Base-by-base conservation (phyloP, 371 early-diverging fungal genomes). In the Saksenaea oblongispora region DNA sequence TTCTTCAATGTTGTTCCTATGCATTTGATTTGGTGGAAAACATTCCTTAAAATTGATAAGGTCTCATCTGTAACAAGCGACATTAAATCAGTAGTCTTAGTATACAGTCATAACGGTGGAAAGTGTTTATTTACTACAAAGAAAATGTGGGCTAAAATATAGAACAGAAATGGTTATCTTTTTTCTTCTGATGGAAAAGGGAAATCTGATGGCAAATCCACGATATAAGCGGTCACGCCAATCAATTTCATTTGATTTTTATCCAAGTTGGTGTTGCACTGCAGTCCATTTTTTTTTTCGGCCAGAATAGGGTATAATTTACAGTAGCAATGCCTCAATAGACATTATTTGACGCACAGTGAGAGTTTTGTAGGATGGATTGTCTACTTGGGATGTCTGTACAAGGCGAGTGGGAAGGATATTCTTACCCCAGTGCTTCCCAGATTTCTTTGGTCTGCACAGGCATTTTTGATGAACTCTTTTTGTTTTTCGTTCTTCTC, bases 401-500 rank as follows among this genome's bases (percentile, higher is more conserved):
- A 22, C 51, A 47, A 47, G 51, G 51, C 51, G 51, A 47, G 1
- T 47, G 22, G 51, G 51, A 47, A 22, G 51, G 18, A 47, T 47
- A 22, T n/a, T 22, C 26, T 47, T 47, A 47, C 51, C 51, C 18
- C 51, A 47, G 24, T 47, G 51, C 51, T 47, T 47, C 27, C 51
- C 51, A 47, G 51, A 47, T 47, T 47, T 47, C 51, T 47, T 47
- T 47, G 51, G 51, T 47, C 51, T n/a, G 51, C 51, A 47, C 8
- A 47, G 51, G 26, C 51, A 47, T 47, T 47, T 47, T 47, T 47
- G 51, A 22, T 47, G 51, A 22, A 47, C 51, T 22, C 51, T 17
- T 9, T 47, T 47, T n/a, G 51, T 47, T 47, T 47, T 47, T 47
- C 51, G 51, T 22, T 47, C 51, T 9, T 47, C 51, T 47, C 51